Conservation (phyloP, 371 early-diverging fungal genomes). For the Mucor saturninus region DNA sequence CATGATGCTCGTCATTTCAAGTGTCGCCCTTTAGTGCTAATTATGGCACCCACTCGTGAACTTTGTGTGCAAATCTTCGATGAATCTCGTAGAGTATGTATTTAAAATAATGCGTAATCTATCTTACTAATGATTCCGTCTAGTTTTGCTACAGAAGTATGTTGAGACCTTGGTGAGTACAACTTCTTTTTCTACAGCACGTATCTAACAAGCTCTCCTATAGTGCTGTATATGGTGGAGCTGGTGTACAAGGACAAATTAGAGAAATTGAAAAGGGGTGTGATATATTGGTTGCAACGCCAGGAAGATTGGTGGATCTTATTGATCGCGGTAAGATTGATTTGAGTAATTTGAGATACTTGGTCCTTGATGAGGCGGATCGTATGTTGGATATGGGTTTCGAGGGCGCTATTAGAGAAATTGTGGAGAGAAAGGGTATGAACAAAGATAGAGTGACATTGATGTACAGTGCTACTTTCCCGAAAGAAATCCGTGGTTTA, state of each 20-base stretch:
- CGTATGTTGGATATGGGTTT: conserved; percentile 99
- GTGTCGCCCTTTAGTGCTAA: conserved; percentile 42
- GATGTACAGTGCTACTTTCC: conserved; percentile 99
- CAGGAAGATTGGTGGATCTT: conserved; percentile 97
- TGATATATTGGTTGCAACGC: conserved; percentile 98
- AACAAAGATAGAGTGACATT: conserved; percentile 90
- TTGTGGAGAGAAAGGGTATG: conserved; percentile 87
- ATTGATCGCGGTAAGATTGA: conserved; percentile 81
- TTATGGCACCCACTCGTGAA: conserved; percentile 54
- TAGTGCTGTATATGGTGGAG: conserved; percentile 92
- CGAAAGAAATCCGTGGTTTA: conserved; percentile 87
- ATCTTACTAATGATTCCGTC: background rate
- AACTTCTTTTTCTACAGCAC: background rate
- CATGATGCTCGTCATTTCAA: conserved; percentile 33
- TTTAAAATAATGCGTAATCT: background rate
- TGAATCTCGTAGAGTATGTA: conserved; percentile 47
- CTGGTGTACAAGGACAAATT: conserved; percentile 82
- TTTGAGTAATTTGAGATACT: conserved; percentile 81
- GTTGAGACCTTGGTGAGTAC: conserved; percentile 52
- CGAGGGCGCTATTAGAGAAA: conserved; percentile 91
- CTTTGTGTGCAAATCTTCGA: conserved; percentile 53
- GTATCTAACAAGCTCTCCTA: background rate
- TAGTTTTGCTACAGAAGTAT: conserved; percentile 53
- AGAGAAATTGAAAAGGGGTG: conserved; percentile 83
- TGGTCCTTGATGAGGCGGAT: conserved; percentile 98